Evolutionary conservation across 345 rosid species (phyloP), one percentile per base, ranked within the genome.

Genomic region (Turritis glabra): DNA sequence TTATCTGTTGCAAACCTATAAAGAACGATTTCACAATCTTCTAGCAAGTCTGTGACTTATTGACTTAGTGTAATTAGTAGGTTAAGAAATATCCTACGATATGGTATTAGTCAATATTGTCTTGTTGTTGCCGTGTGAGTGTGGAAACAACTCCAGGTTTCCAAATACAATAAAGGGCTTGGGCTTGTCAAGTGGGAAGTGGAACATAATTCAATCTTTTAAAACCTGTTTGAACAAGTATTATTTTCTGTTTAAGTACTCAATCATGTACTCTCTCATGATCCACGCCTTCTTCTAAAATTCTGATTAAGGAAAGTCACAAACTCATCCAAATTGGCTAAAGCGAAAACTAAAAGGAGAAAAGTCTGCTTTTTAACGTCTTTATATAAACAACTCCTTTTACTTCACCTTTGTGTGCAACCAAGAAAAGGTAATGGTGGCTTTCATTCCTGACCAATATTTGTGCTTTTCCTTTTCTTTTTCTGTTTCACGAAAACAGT

Each of bases 401-500:
- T 32, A 61, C 38, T 60, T 61, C 53, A 59, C 33, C 55, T 53
- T 69, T 76, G 21, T 69, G 70, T 69, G 70, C 57, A 53, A 76
- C 32, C 35, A 69, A 43, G 22, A 41, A 68, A 69, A 76, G 50
- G 51, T 19, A 50, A 69, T 61, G 74, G 64, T 76, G 32, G 57
- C 75, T 61, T 76, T 76, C 40, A 44, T 61, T 76, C 65, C 70
- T 76, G 18, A 35, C 70, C 79, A 69, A 30, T 61, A 61, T 69
- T 43, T 76, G 79, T 76, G 79, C 43, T 32, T 43, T 76, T 53
- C 25, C 47, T 72, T 61, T 17, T 46, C 43, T 32, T 43, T 76
- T 53, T 19, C 47, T 72, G 51, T 17, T 46, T 41, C n/a, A 51
- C 9, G 4, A 48, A 8, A 47, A 40, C n/a, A n/a, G 25, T 61